Percentiles rank a stretch among this genome's conserved stretches.
phyloP scores from a whole-genome alignment of 1,139 yeast species.

The Chernovozyma aurita region DNA sequence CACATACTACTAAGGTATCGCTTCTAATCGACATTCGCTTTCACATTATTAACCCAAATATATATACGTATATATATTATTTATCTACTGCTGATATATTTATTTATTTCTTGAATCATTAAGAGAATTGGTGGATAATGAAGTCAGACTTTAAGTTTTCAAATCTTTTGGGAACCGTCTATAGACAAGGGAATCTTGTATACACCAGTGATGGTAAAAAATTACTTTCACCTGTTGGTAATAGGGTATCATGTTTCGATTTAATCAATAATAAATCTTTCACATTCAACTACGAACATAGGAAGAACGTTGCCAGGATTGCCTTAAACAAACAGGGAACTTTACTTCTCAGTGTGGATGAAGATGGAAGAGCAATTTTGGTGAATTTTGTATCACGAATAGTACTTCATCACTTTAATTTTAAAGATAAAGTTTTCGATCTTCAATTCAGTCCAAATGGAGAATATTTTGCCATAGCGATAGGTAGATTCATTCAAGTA shows the following conservation, averaged over 20 bases:
- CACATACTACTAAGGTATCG: too few species aligned
- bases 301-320: slow-evolving; percentile 74
- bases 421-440: slow-evolving; percentile 72
- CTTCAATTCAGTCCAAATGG: slow-evolving; percentile 90
- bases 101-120: not conserved
- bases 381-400: slow-evolving; percentile 81
- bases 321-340: slow-evolving; percentile 84
- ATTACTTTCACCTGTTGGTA: slow-evolving; percentile 89
- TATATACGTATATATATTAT: too few species aligned
- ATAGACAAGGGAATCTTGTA: slow-evolving; percentile 84
- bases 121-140: too few species aligned
- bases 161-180: slow-evolving; percentile 90
- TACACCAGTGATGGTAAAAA: slow-evolving; percentile 84
- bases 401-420: slow-evolving; percentile 93
- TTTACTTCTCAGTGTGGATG: slow-evolving; percentile 78
- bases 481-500: slow-evolving; percentile 78
- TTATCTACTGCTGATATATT: not conserved
- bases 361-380: slow-evolving; percentile 88
- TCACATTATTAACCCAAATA: not conserved
- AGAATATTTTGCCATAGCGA: slow-evolving; percentile 76
- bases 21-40: not conserved
- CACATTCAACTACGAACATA: slow-evolving; percentile 89
- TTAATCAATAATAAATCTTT: slow-evolving; percentile 77
- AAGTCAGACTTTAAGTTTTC: slow-evolving; percentile 60
- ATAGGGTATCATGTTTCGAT: slow-evolving; percentile 86